Evolutionary conservation across 225 moss, liverwort and hornwort genomes (phyloP), one percentile per base, ranked within the genome.

Genomic region (Pseudoscleropodium purum): DNA sequence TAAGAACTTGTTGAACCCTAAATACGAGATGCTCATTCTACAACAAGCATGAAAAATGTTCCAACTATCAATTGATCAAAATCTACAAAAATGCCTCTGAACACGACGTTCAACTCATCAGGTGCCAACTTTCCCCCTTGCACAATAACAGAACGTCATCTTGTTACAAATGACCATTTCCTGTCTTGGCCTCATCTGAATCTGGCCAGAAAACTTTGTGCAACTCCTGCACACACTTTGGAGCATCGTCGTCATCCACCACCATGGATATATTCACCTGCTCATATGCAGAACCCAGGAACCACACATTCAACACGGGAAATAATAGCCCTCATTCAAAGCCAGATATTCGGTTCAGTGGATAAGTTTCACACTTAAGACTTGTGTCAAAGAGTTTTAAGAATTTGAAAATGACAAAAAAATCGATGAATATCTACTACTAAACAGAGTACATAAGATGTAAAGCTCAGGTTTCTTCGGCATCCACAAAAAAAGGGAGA

Each of bases 231-330:
- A 99, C 97, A 89, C 97, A 95, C 47, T 89, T 92, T 33, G 94
- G 94, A 84, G 95, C 97, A 88, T 97, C 95, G 47, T 86, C 90
- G 88, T 99, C 96, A 75, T 99, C 95, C 89, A 99, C 99, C 62
- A 99, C 95, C 91, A 99, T 82, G 18, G 99, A 99, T 66, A 99
- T 97, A 68, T 99, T 99, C 81, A 97, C 96, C 96, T 96, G 94
- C 87, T 89, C 85, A 90, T 41, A 68, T 77, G 45, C 79, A 91
- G 45, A 70, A 87, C 72, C 85, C 62, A 86, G 69, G 23, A 74
- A 86, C 49, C 90, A 69, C 85, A 54, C 67, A 45, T 87, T 67
- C 84, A 88, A 81, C 27, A 80, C 79, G 29, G 60, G 74, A 45
- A 85, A 16, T 29, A 56, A n/a, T 39, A 59, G 74, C 24, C n/a